phyloP scores from a whole-genome alignment of 1,284 basidiomycete species.

The Moniliella sp. region DNA sequence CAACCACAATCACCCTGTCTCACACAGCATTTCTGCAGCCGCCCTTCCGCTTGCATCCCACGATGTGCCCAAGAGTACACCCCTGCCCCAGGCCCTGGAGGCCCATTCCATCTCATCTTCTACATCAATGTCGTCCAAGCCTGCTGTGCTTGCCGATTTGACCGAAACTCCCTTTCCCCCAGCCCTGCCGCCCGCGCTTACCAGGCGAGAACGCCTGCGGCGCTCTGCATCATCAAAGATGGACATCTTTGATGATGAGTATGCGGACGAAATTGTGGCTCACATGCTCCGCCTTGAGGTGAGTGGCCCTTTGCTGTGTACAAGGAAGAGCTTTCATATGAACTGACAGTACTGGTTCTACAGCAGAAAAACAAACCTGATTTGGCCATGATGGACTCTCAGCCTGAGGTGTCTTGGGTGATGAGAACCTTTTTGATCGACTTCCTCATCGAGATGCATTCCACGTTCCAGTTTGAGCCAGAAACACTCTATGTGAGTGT shows the following conservation, averaged over 20 bases:
- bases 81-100: no score
- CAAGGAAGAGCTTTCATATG: not conserved
- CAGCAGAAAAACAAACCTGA: slow-evolving; percentile 53
- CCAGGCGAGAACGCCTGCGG: no score
- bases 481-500: slow-evolving; percentile 94
- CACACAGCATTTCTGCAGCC: no score
- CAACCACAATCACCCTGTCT: no score
- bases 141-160: no score
- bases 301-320: slow-evolving; percentile 33
- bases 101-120: no score
- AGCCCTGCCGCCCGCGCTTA: no score
- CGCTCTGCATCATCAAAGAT: not conserved
- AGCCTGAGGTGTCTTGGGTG: slow-evolving; percentile 63
- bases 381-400: slow-evolving; percentile 90
- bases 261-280: slow-evolving; percentile 66
- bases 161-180: no score
- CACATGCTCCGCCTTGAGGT: slow-evolving; percentile 99
- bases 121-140: no score
- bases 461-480: slow-evolving; percentile 64
- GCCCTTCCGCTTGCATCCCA: no score
- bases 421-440: slow-evolving; percentile 99
- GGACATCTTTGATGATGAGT: slow-evolving; percentile 59
- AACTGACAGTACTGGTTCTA: not conserved
- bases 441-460: slow-evolving; percentile 94
- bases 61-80: no score